Conservation (phyloP, 192 early-diverging fungal species). For the Rhizophagus sp. region DNA sequence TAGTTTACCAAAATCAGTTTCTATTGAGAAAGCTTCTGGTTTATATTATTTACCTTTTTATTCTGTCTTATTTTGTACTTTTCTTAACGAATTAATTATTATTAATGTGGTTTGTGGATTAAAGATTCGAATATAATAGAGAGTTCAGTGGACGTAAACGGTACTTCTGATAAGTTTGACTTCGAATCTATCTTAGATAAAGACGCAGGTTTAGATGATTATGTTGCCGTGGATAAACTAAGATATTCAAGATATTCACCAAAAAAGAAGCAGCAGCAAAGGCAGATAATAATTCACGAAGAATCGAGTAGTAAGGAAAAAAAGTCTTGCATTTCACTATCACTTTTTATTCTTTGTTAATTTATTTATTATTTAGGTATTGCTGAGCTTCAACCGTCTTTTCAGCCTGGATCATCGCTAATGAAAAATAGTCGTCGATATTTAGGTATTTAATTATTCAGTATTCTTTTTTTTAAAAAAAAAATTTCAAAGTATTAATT, state of each 20-base stretch:
- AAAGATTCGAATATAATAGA: not conserved
- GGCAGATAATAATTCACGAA: not conserved
- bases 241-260: not conserved
- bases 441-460: slow-evolving; percentile 38
- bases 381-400: slow-evolving; percentile 56
- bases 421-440: slow-evolving; percentile 54
- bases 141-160: not conserved
- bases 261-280: not conserved
- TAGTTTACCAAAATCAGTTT: not conserved
- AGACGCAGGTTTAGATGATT: not conserved
- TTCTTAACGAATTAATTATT: not conserved
- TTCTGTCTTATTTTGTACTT: not conserved
- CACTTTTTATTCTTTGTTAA: not conserved
- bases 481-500: not conserved
- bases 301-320: not conserved
- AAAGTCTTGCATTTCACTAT: not conserved
- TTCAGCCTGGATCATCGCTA: slow-evolving; percentile 88
- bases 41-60: not conserved
- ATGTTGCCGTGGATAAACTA: not conserved
- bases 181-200: not conserved
- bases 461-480: no score
- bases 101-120: not conserved
- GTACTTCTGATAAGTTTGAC: not conserved
- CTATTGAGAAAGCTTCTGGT: not conserved
- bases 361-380: not conserved